Base-by-base conservation (phyloP, 2,329 filamentous ascomycete genomes). In the Sclerotinia borealis region DNA sequence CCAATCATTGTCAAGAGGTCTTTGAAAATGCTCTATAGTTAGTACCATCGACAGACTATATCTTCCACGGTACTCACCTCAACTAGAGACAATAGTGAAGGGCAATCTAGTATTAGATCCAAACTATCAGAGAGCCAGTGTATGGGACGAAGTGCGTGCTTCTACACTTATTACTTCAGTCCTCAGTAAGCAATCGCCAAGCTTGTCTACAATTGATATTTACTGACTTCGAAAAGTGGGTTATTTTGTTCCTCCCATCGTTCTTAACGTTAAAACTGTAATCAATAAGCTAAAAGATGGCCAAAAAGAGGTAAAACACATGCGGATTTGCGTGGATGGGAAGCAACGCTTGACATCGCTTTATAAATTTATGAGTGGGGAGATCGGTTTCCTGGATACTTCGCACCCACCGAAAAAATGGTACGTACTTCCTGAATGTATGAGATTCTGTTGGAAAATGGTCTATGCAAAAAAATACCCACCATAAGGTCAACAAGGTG, bases 281-380 rank as follows among this genome's bases (percentile, higher is more conserved):
- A 64, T 65, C 4, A 48, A 65, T 19, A 66, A 67, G n/a, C 51
- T 58, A 11, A 59, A 66, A 63, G 61, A 50, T 45, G 64, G 63
- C 50, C 66, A 48, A 61, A 64, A 34, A 51, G 66, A 22, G 67
- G 65, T 37, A 69, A 71, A 55, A 63, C 61, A 13, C 4, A 47
- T 37, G 17, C 72, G 77, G 13, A 73, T 78, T 22, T 80, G 78
- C 64, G 75, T 81, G 10, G 78, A 81, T 69, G 79, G 79, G 4
- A 81, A 81, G 68, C 79, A 81, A 67, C 76, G 79, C 17, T 69
- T 81, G 5, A 77, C 78, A 2, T 80, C 79, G 1, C 71, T 81
- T 19, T 68, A 71, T 17, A 77, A 76, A 22, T 81, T 81, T 56
- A 74, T 80, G 65, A 74, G 73, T 27, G 79, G 79, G 2, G 68